Conservation (phyloP, 495 filamentous ascomycete species). For the Parathielavia appendiculata region DNA sequence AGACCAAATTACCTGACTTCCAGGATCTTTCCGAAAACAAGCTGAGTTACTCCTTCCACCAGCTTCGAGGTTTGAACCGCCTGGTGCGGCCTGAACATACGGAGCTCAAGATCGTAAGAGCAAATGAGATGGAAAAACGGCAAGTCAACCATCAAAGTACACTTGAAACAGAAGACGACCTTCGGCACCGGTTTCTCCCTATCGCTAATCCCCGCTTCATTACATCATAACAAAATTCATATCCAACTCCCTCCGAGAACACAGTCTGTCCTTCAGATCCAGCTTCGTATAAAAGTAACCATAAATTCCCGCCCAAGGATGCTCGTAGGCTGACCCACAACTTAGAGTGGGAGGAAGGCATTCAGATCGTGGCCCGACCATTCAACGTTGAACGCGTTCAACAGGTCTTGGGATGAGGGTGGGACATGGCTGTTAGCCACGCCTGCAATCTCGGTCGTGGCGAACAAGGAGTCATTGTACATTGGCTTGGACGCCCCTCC, state of each 20-base stretch:
- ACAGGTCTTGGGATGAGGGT: slow-evolving; percentile 38
- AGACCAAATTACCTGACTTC: slow-evolving; percentile 1
- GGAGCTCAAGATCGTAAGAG: neutral
- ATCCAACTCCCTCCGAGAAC: neutral
- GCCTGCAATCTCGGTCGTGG: slow-evolving; percentile 31
- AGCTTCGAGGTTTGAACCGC: no score
- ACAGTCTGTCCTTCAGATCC: neutral
- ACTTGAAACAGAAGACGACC: slow-evolving; percentile 13
- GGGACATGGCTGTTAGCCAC: slow-evolving; percentile 38
- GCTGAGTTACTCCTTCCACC: slow-evolving; percentile 1
- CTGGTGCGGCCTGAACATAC: neutral
- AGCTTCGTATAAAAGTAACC: neutral
- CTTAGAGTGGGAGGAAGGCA: slow-evolving; percentile 27
- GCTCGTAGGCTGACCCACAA: neutral
- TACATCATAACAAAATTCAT: slow-evolving; percentile 20
- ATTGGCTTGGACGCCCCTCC: slow-evolving; percentile 28
- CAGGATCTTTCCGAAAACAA: slow-evolving; percentile 1
- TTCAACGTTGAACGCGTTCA: slow-evolving; percentile 36
- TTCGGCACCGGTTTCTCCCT: slow-evolving; percentile 5
- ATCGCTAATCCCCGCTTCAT: slow-evolving; percentile 18
- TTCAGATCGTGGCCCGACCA: slow-evolving; percentile 38
- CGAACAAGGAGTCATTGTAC: slow-evolving; percentile 36
- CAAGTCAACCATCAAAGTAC: slow-evolving; percentile 9
- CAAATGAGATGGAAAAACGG: slow-evolving; percentile 17
- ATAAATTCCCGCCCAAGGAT: neutral